Base-by-base conservation (phyloP, 2,329 filamentous ascomycete species). In the Ophiocordyceps robertsii region DNA sequence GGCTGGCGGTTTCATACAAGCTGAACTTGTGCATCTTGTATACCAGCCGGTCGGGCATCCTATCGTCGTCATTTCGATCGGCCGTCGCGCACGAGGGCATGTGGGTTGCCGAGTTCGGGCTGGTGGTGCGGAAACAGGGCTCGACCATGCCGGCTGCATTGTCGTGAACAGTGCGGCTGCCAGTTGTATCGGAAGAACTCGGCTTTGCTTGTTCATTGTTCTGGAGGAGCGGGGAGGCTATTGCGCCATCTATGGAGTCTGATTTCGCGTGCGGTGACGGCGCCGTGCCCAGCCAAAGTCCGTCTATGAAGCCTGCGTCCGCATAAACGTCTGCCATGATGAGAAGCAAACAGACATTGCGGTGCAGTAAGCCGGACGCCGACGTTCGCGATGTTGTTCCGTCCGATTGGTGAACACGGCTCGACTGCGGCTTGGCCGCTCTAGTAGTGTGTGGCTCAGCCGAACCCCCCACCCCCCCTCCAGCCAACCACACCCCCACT, bases 11-110 rank as follows among this genome's bases (percentile, higher is more conserved):
- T 66, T 98, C 92, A 62, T 98, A 96, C 19, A 98, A 67, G n/a
- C 85, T 92, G 62, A 95, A 96, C 56, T 92, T 93, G 68, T 95
- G 88, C 87, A 98, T 95, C 58, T 74, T 75, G 61, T 73, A 72
- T 37, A 69, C 60, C 16, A 67, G 51, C 19, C 65, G 62, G 42
- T 65, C 59, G 6, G 54, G 53, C 1, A 53, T 51, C 13, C 54
- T 56, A 14, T 58, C 57, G 16, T 63, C 59, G 29, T 62, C 57
- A 31, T 49, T 17, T 5, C 14, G 33, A 14, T 36, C 39, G n/a
- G 43, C 39, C 6, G 43, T 31, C 14, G 45, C 27, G 16, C 40
- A 40, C 16, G 43, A 43, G 24, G 45, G 47, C 9, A 45, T 43
- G 10, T 60, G 60, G 4, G 54, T 51, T 17, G 57, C 51, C 8